Conservation (phyloP, 257 asterid genomes). For the Fraxinus quadrangulata region DNA sequence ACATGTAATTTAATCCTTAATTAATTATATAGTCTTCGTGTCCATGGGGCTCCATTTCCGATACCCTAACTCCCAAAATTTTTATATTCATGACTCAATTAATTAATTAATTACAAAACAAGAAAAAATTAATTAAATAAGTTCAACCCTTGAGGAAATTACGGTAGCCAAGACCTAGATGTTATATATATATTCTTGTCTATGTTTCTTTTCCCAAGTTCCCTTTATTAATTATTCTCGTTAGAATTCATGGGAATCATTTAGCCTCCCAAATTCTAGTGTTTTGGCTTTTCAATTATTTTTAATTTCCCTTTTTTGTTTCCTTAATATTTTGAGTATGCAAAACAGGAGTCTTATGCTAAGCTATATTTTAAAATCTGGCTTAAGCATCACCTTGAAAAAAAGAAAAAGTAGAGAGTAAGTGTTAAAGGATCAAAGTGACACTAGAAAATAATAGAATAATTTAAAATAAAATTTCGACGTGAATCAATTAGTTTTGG, state of each 20-base stretch:
- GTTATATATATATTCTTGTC: constrained; percentile 41
- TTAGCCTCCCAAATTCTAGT: background rate
- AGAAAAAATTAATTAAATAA: constrained; percentile 32
- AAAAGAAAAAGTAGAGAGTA: no score
- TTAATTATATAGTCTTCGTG: background rate
- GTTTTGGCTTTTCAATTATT: background rate
- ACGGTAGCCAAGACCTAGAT: constrained; percentile 56
- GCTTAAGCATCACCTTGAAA: background rate
- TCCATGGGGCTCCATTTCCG: constrained; percentile 44
- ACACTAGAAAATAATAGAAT: no score
- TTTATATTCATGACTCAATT: constrained; percentile 29
- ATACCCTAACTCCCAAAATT: constrained; percentile 51
- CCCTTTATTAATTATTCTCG: background rate
- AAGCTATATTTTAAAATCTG: no score
- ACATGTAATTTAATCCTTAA: background rate
- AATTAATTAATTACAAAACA: constrained; percentile 26
- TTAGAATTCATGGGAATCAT: constrained; percentile 9
- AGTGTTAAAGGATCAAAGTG: background rate
- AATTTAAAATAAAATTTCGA: no score
- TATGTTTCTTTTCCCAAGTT: constrained; percentile 39
- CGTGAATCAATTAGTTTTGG: background rate
- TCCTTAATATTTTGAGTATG: no score
- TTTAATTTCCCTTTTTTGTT: background rate
- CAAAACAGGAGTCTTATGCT: no score
- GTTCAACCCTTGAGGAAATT: constrained; percentile 33